Conservation (phyloP, 2,329 filamentous ascomycete species). For the Akanthomyces lecanii region DNA sequence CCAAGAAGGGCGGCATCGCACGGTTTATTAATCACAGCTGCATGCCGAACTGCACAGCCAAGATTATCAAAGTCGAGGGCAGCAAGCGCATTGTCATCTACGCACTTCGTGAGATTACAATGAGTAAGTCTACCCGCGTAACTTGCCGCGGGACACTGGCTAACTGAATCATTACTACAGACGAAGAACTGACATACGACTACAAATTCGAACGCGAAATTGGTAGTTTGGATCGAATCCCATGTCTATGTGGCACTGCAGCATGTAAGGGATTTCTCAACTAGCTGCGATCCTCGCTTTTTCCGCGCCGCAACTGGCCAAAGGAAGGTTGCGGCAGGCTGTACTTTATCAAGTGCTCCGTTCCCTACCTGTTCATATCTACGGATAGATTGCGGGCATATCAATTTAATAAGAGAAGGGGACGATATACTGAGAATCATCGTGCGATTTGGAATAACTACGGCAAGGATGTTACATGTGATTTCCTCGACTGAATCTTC, state of each 20-base stretch:
- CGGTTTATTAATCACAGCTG: constrained; percentile 99
- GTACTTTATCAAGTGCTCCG: constrained; percentile 3
- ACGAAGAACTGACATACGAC: constrained; percentile 98
- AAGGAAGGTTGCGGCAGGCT: background rate
- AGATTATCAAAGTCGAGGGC: constrained; percentile 98
- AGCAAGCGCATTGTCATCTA: constrained; percentile 99
- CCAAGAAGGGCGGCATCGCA: constrained; percentile 96
- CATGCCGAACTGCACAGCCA: constrained; percentile 96
- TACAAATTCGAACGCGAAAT: constrained; percentile 99
- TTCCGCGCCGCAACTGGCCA: background rate
- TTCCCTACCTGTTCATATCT: background rate
- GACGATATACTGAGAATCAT: background rate
- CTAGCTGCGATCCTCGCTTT: constrained; percentile 42
- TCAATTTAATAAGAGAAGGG: background rate
- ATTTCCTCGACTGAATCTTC: background rate
- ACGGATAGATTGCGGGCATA: background rate
- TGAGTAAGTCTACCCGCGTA: constrained; percentile 62
- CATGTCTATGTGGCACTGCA: constrained; percentile 91
- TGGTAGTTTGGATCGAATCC: constrained; percentile 89
- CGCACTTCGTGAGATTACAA: constrained; percentile 86
- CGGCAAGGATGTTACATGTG: background rate
- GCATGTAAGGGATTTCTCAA: constrained; percentile 99
- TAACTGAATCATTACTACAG: constrained; percentile 45
- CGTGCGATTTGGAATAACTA: constrained; percentile 2
- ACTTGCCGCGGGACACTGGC: background rate